Percentiles rank a stretch among this genome's conserved stretches.
Conservation (phyloP, 805 yeast species). For the Cyberlindnera maritima region DNA sequence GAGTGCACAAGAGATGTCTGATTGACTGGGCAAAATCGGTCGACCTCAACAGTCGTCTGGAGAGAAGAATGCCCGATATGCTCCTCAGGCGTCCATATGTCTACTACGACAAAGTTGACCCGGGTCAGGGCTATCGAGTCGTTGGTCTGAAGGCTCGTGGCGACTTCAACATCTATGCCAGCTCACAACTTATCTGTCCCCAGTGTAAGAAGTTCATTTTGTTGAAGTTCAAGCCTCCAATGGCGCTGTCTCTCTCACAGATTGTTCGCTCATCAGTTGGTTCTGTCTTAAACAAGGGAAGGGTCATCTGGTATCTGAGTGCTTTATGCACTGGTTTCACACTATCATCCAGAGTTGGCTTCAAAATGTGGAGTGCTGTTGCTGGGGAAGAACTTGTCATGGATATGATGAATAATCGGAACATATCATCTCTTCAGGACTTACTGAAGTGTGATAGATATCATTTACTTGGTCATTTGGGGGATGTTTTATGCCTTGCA, state of each 20-base stretch:
- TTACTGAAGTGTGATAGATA: too few species aligned
- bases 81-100: neutral
- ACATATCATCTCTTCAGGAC: too few species aligned
- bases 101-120: too few species aligned
- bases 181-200: conserved; percentile 6
- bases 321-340: too few species aligned
- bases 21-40: conserved; percentile 12
- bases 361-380: too few species aligned
- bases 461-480: too few species aligned
- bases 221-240: conserved; percentile 10
- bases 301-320: too few species aligned
- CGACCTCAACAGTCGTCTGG: neutral
- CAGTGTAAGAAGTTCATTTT: conserved; percentile 9
- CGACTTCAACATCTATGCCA: conserved; percentile 3
- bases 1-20: conserved; percentile 11
- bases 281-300: too few species aligned
- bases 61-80: neutral
- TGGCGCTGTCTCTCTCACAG: conserved; percentile 1
- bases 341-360: neutral
- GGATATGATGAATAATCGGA: too few species aligned
- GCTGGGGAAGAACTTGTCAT: too few species aligned
- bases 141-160: conserved; percentile 1
- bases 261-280: neutral
- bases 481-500: too few species aligned
- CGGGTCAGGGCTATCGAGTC: too few species aligned